Percentiles rank a stretch among this genome's conserved stretches.
Evolutionary conservation across 129 eudicot species (phyloP).

Genomic region (Lactuca sativa): DNA sequence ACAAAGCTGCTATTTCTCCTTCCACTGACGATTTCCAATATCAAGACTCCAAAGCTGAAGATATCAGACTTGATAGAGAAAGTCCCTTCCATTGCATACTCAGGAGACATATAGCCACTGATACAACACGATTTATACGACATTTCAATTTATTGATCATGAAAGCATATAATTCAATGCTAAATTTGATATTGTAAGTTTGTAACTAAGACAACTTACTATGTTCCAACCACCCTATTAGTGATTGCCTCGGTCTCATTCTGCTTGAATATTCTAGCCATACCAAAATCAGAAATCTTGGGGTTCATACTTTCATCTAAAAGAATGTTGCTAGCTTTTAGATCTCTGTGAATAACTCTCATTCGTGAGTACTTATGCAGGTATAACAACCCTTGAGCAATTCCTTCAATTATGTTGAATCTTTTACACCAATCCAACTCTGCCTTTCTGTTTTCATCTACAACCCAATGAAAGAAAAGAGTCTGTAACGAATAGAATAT

Average conservation of each 20-base stretch:
- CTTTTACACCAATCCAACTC: conserved; percentile 38
- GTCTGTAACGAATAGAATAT: not conserved
- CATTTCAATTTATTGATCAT: not conserved
- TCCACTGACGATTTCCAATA: conserved; percentile 24
- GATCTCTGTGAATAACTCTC: conserved; percentile 20
- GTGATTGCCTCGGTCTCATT: conserved; percentile 43
- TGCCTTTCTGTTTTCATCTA: conserved; percentile 16
- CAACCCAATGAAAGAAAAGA: not conserved
- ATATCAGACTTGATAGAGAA: conserved; percentile 28
- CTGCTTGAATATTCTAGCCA: conserved; percentile 43
- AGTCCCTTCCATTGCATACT: conserved; percentile 29
- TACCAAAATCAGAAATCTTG: conserved; percentile 45
- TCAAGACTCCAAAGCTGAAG: conserved; percentile 31
- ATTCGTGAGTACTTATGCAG: conserved; percentile 50
- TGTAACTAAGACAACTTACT: conserved; percentile 11
- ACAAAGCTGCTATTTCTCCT: conserved; percentile 21
- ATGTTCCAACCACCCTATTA: conserved; percentile 34
- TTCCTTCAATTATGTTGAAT: conserved; percentile 36
- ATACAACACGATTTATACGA: conserved; percentile 18
- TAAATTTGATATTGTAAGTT: not conserved
- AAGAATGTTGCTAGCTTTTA: conserved; percentile 46
- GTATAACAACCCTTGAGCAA: conserved; percentile 46
- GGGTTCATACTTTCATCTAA: conserved; percentile 38
- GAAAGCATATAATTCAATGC: not conserved
- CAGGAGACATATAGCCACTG: conserved; percentile 37